phyloP scores from a whole-genome alignment of 2,329 filamentous ascomycete genomes.

The Aspergillus viridinutans region DNA sequence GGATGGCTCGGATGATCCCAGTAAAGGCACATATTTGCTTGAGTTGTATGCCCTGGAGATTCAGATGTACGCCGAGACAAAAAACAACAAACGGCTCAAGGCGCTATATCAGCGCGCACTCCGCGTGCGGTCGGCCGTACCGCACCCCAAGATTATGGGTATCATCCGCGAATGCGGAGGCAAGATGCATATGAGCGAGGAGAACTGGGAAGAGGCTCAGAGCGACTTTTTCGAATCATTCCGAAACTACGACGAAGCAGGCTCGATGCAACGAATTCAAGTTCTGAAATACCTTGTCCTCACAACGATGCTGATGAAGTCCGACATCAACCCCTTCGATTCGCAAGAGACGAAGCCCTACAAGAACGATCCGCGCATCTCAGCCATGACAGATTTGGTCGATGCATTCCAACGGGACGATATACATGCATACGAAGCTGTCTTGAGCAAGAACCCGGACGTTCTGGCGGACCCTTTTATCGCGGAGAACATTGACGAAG shows the following conservation, averaged over 20 bases:
- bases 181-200: constrained; percentile 99
- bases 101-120: constrained; percentile 86
- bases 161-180: constrained; percentile 98
- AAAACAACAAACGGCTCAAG: constrained; percentile 97
- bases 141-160: constrained; percentile 98
- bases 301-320: constrained; percentile 97
- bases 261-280: constrained; percentile 91
- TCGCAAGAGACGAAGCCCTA: constrained; percentile 99
- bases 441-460: constrained; percentile 82
- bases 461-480: constrained; percentile 92
- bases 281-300: constrained; percentile 95
- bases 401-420: constrained; percentile 96
- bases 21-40: constrained; percentile 91
- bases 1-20: constrained; percentile 78
- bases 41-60: constrained; percentile 97
- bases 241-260: constrained; percentile 97
- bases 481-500: constrained; percentile 97
- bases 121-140: constrained; percentile 90
- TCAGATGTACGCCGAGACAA: constrained; percentile 95
- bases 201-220: constrained; percentile 97
- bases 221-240: constrained; percentile 99
- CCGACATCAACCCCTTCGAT: constrained; percentile 97
- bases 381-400: constrained; percentile 94
- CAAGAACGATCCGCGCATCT: constrained; percentile 89
- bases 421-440: constrained; percentile 83